Percentiles rank a stretch among this genome's conserved stretches.
phyloP scores from a whole-genome alignment of 1,284 basidiomycete genomes.

The Neonothopanus nambi region DNA sequence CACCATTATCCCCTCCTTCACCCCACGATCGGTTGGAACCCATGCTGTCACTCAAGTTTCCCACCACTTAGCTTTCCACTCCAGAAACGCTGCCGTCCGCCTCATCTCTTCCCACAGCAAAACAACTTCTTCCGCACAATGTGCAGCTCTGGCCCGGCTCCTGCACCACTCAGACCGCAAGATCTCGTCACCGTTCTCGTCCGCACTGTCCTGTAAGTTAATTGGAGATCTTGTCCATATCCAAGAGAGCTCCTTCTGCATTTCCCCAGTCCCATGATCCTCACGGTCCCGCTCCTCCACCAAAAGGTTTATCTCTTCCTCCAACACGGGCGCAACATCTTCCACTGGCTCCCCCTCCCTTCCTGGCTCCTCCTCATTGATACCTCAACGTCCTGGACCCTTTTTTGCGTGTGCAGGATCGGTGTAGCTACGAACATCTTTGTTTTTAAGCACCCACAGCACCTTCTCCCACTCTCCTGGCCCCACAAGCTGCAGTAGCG shows the following conservation, averaged over 20 bases:
- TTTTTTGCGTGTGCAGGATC: neutral
- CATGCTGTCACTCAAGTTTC: neutral
- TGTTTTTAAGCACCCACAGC: neutral
- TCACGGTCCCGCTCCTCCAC: too few species aligned
- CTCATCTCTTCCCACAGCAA: slow-evolving; percentile 2
- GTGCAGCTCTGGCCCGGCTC: neutral
- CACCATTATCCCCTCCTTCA: neutral
- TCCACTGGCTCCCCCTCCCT: neutral
- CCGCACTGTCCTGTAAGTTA: neutral
- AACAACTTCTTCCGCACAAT: too few species aligned
- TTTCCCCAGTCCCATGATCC: too few species aligned
- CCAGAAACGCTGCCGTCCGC: neutral
- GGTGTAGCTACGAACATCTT: neutral
- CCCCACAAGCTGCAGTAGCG: neutral
- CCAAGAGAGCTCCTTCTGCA: too few species aligned
- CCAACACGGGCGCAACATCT: too few species aligned
- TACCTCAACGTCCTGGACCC: neutral
- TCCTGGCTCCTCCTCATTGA: neutral
- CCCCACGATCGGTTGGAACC: neutral
- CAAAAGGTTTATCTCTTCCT: too few species aligned
- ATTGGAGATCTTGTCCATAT: too few species aligned
- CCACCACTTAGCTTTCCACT: slow-evolving; percentile 1
- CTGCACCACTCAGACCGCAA: too few species aligned
- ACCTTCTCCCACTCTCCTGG: neutral
- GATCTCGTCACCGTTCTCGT: slow-evolving; percentile 2